Percentiles rank a stretch among this genome's conserved stretches.
These are phyloP conservation scores for Colletotrichum caudatum DNA, from an alignment of 2,329 filamentous ascomycete species.

Conservation along the genomic window DNA sequence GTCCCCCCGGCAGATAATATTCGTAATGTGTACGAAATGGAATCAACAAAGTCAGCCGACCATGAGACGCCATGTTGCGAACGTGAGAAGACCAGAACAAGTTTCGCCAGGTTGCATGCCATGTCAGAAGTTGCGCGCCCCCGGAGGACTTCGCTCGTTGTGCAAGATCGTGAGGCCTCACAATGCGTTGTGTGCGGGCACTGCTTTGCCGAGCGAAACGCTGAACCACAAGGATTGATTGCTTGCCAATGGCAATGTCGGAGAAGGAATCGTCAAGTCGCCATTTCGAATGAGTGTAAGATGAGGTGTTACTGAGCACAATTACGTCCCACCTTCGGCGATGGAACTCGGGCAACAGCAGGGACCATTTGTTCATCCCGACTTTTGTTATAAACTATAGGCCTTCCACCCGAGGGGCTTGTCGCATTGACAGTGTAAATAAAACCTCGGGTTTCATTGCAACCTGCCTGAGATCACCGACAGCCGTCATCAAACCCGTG, in stretches of 20 bases:
- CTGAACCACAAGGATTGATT: not conserved
- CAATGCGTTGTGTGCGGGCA: not conserved
- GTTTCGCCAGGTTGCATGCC: not conserved
- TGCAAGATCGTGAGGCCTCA: not conserved
- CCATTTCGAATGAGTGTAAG: not conserved
- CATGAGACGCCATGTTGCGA: not conserved
- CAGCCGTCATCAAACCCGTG: too few relatives aligned
- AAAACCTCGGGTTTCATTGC: not conserved
- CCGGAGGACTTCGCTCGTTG: not conserved
- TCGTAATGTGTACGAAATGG: constrained; percentile 35
- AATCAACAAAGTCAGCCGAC: not conserved
- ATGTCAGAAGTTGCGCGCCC: not conserved
- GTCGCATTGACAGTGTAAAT: not conserved
- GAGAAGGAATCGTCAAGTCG: not conserved
- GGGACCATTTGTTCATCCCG: constrained; percentile 14
- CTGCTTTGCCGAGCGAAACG: not conserved
- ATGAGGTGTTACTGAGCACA: not conserved
- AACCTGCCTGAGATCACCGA: not conserved
- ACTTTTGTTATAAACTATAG: not conserved
- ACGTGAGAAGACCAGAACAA: not conserved
- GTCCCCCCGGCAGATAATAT: constrained; percentile 28
- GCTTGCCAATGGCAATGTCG: not conserved
- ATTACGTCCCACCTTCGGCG: not conserved
- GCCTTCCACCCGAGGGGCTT: not conserved
- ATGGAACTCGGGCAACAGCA: not conserved